Percentiles rank a stretch among this genome's conserved stretches.
These are phyloP conservation scores for Viola pubescens DNA, from an alignment of 441 rosid species.

Conservation along the genomic window DNA sequence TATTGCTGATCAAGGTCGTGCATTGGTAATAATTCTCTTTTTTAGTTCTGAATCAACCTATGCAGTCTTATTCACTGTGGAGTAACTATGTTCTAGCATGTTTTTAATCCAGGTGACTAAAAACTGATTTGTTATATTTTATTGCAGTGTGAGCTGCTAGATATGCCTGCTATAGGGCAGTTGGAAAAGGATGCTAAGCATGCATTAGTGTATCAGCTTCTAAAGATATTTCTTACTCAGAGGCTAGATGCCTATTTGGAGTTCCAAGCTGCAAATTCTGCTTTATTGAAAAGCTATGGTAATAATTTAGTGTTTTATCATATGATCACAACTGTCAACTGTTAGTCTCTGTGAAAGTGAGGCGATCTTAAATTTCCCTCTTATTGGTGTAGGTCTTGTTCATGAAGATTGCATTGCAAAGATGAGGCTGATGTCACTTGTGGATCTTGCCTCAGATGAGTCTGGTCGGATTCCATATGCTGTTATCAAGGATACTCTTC, in stretches of 20 bases:
- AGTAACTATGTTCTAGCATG: background rate
- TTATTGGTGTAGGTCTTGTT: conserved; percentile 57
- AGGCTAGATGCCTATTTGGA: conserved; percentile 70
- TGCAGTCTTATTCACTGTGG: conserved; percentile 2
- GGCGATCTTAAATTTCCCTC: conserved; percentile 3
- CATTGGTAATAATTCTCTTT: background rate
- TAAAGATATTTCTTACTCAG: conserved; percentile 78
- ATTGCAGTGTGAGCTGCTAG: conserved; percentile 89
- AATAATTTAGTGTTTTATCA: conserved; percentile 9
- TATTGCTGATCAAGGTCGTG: background rate
- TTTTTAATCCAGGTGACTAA: background rate
- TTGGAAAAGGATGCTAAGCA: conserved; percentile 74
- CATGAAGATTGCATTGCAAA: conserved; percentile 89
- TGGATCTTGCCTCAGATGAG: conserved; percentile 69
- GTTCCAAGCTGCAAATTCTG: conserved; percentile 66
- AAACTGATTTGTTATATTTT: conserved; percentile 12
- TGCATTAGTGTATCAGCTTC: conserved; percentile 69
- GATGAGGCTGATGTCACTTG: conserved; percentile 88
- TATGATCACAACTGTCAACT: background rate
- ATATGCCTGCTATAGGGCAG: conserved; percentile 78
- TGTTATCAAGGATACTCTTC: conserved; percentile 64
- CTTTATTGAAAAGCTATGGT: conserved; percentile 68
- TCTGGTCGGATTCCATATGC: conserved; percentile 72
- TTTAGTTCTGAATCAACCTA: background rate
- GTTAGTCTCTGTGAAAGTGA: background rate